Evolutionary conservation across 306 rosid species (phyloP), one percentile per base, ranked within the genome.

Genomic region (Quercus mongolica): DNA sequence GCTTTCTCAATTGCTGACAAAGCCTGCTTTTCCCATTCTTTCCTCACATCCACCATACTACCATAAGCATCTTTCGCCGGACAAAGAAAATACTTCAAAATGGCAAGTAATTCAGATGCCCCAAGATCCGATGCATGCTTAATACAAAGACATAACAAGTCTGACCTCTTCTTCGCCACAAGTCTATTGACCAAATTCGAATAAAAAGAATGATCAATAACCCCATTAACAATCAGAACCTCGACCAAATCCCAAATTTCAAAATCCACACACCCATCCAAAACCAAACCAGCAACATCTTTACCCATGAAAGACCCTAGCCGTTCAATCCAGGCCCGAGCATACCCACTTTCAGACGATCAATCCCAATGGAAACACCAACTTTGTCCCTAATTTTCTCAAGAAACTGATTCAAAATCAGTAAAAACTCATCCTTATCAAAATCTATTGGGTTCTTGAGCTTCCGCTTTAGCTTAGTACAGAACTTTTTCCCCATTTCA

Each of bases 1-100:
- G 84, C 90, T 81, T 74, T 89, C 79, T 82, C 88, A 56, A 84
- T 79, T 18, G 97, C 97, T 30, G 81, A 83, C 81, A 88, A 31
- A 54, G 96, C 92, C 75, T 91, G 98, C 46, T 72, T 80, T 82
- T 91, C 92, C 98, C 99, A 95, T 56, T 85, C 97, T 79, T 85
- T 88, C 85, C 92, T 89, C 90, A 91, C 91, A 75, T 59, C 78
- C 41, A 71, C 30, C 85, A 83, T 85, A 79, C 86, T 77, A 21
- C 4, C 33, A 80, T 73, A 71, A 71, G 87, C 89, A 69, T 83
- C 89, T 74, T 81, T 87, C 10, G 85, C 77, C 0, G 88, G 90
- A 84, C 81, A 76, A 73, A 94, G 95, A 82, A 94, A 91, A 78
- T 88, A 87, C 90, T 87, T 91, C 86, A 91, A 85, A 79, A 91